Conservation (phyloP, 2,329 filamentous ascomycete species). For the Verruconis gallopava region DNA sequence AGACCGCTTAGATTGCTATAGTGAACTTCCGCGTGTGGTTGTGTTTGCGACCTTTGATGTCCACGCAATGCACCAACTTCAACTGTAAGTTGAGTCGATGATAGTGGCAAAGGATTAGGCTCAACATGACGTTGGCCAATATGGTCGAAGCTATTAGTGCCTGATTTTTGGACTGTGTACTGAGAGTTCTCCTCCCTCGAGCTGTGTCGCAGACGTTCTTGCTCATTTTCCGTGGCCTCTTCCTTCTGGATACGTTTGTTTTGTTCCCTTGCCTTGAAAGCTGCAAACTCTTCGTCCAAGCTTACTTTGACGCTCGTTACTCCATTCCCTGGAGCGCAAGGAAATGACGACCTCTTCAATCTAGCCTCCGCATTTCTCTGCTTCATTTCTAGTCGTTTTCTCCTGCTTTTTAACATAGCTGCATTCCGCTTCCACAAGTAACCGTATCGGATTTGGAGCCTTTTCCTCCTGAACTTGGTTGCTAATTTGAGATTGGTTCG, state of each 20-base stretch:
- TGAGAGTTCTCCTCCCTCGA: neutral
- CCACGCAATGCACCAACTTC: neutral
- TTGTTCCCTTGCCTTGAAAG: slow-evolving; percentile 1
- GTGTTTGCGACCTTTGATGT: slow-evolving; percentile 7
- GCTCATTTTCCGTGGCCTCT: neutral
- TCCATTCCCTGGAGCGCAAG: too few relatives aligned
- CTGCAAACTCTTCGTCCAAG: slow-evolving; percentile 1
- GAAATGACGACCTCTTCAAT: neutral
- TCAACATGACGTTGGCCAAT: neutral
- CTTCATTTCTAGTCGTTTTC: neutral
- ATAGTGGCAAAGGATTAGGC: neutral
- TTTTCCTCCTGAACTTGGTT: neutral
- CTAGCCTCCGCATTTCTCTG: neutral
- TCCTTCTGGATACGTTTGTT: neutral
- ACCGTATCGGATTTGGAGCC: neutral
- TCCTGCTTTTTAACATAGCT: neutral
- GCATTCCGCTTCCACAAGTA: neutral
- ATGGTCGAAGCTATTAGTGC: neutral
- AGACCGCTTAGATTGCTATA: neutral
- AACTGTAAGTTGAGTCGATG: neutral
- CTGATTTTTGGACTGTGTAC: neutral
- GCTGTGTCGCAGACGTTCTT: neutral
- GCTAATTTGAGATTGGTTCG: neutral
- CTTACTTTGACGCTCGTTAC: neutral
- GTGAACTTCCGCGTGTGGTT: neutral